A percentile compares a stretch with the other conserved stretches of the same genome.
These are phyloP conservation scores for Phytopythium helicoides DNA, from an alignment of 352 stramenopile genomes.

Conservation along the genomic window DNA sequence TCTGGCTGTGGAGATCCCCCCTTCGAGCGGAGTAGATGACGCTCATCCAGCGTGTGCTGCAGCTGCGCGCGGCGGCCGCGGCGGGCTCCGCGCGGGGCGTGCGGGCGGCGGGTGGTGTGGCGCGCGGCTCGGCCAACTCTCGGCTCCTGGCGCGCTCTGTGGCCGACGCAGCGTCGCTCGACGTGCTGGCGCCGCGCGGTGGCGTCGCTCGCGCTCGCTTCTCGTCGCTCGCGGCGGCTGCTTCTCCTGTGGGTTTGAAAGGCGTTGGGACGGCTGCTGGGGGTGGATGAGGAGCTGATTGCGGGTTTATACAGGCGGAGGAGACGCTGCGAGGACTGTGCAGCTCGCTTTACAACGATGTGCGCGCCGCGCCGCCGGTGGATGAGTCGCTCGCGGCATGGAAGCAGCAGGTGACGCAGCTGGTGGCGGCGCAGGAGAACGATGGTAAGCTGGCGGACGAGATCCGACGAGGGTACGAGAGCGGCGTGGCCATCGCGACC, in stretches of 20 bases:
- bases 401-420: conserved; percentile 20
- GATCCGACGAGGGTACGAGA: conserved; percentile 52
- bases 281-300: no score
- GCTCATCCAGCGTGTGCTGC: conserved; percentile 28
- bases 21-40: background rate
- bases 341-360: conserved; percentile 48
- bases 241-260: no score
- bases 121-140: background rate
- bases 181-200: conserved; percentile 5
- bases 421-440: conserved; percentile 18
- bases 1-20: background rate
- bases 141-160: background rate
- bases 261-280: no score
- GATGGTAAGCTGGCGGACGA: conserved; percentile 20
- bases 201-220: no score
- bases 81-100: background rate
- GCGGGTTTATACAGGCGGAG: conserved; percentile 13
- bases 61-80: conserved; percentile 9
- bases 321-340: conserved; percentile 46
- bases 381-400: conserved; percentile 33
- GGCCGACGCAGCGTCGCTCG: conserved; percentile 6
- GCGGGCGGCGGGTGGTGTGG: background rate
- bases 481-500: conserved; percentile 59
- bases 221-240: no score
- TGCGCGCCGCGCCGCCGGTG: conserved; percentile 20